phyloP scores from a whole-genome alignment of 108 stramenopile species.

The Nitzschia sp. region DNA sequence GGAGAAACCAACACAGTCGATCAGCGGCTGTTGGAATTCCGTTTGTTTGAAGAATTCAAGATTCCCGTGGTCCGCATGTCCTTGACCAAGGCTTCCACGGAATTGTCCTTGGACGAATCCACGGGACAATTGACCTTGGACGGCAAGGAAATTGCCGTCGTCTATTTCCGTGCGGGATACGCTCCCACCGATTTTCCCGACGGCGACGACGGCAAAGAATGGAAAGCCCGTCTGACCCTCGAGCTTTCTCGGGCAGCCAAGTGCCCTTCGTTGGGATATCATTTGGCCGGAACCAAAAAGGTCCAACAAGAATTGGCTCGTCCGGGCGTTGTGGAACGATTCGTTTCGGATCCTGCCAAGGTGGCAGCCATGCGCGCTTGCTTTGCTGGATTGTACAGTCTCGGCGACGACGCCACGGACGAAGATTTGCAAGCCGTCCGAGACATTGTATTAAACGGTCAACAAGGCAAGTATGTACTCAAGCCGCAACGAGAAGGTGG shows the following conservation, averaged over 20 bases:
- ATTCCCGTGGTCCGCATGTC: conserved; percentile 80
- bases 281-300: conserved; percentile 97
- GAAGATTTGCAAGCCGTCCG: conserved; percentile 66
- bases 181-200: conserved; percentile 91
- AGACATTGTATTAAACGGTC: conserved; percentile 60
- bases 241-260: conserved; percentile 88
- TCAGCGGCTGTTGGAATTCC: conserved; percentile 91
- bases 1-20: conserved; percentile 95
- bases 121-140: conserved; percentile 48
- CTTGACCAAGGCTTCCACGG: conserved; percentile 49
- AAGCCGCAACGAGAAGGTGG: conserved; percentile 99
- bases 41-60: conserved; percentile 75
- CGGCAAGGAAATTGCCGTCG: conserved; percentile 62
- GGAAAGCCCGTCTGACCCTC: conserved; percentile 82
- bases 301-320: conserved; percentile 95
- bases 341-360: conserved; percentile 56
- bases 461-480: conserved; percentile 77
- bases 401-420: conserved; percentile 70
- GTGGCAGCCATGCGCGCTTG: conserved; percentile 50
- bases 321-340: conserved; percentile 81
- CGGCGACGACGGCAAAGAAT: conserved; percentile 78
- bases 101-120: conserved; percentile 36
- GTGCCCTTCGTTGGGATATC: conserved; percentile 91
- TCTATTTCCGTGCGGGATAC: conserved; percentile 96
- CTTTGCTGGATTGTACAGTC: conserved; percentile 81